phyloP scores from a whole-genome alignment of 192 early-diverging fungal genomes.

The Entomortierella parvispora region DNA sequence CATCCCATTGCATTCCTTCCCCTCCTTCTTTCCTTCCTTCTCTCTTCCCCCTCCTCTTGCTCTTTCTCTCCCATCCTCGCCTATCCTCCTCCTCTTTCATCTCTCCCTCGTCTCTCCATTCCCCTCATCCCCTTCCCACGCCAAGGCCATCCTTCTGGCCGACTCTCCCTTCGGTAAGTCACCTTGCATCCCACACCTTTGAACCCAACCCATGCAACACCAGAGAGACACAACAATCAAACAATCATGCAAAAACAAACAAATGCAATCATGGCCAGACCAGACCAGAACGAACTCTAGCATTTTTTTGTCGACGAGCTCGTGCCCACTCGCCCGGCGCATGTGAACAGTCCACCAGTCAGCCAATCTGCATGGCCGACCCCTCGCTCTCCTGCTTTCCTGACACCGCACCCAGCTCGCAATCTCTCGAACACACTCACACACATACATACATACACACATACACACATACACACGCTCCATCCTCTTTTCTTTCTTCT shows the following conservation, averaged over 20 bases:
- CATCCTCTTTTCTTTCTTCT: background rate
- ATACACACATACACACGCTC: background rate
- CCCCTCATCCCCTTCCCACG: background rate
- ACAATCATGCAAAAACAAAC: no score
- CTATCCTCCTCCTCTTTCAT: background rate
- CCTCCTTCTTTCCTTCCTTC: background rate
- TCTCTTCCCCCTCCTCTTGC: background rate
- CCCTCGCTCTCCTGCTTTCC: no score
- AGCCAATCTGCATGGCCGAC: no score
- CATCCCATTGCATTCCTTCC: background rate
- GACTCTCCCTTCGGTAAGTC: constrained; percentile 9
- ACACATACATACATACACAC: no score
- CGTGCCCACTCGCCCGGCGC: no score
- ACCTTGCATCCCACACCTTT: background rate
- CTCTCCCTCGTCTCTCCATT: background rate
- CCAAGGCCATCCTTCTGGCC: background rate
- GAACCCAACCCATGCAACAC: background rate
- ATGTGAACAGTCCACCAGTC: no score
- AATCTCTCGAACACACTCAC: no score
- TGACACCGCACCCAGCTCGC: no score
- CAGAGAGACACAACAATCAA: no score
- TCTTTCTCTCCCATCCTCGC: background rate
- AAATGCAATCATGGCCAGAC: no score
- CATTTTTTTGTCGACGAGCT: no score
- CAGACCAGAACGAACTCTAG: no score